These are phyloP conservation scores for Colletotrichum incanum DNA, from an alignment of 2,329 filamentous ascomycete genomes.

Conservation along the genomic window DNA sequence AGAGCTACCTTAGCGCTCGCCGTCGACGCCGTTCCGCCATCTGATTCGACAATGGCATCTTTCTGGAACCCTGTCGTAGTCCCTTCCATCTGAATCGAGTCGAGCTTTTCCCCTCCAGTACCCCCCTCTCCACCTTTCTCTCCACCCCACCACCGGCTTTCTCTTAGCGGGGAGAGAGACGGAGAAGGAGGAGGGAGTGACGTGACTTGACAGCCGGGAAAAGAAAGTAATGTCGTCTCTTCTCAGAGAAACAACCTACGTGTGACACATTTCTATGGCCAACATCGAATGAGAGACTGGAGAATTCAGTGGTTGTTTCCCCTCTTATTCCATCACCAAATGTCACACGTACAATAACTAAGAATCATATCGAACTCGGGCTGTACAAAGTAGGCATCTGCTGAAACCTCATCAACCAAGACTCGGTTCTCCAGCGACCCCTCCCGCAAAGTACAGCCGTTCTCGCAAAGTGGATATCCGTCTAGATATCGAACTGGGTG, in stretches of 20 bases:
- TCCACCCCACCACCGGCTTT: conserved; percentile 6
- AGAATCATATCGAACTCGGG: conserved; percentile 10
- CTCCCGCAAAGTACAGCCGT: conserved; percentile 16
- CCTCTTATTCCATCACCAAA: neutral
- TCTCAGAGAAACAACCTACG: neutral
- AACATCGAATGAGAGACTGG: conserved; percentile 5
- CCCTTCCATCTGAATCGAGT: conserved; percentile 19
- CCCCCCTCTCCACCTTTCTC: conserved; percentile 20
- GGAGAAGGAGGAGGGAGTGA: too few species aligned
- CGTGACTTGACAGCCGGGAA: conserved; percentile 11
- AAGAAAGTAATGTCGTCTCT: neutral
- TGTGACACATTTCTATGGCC: conserved; percentile 12
- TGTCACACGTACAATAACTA: neutral
- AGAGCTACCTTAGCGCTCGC: conserved; percentile 29
- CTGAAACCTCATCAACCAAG: conserved; percentile 16
- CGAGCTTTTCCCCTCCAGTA: conserved; percentile 11
- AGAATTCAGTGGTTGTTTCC: neutral
- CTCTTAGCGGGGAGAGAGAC: conserved; percentile 7
- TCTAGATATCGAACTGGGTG: conserved; percentile 4
- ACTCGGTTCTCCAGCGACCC: conserved; percentile 21
- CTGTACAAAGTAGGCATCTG: neutral
- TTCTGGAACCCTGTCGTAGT: conserved; percentile 32
- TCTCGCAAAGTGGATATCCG: conserved; percentile 7
- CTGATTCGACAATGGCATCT: conserved; percentile 40
- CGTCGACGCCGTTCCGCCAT: conserved; percentile 14